Percentiles rank a stretch among this genome's conserved stretches.
Evolutionary conservation across 1,284 basidiomycete species (phyloP).

Genomic region (Ganoderma lucidum): DNA sequence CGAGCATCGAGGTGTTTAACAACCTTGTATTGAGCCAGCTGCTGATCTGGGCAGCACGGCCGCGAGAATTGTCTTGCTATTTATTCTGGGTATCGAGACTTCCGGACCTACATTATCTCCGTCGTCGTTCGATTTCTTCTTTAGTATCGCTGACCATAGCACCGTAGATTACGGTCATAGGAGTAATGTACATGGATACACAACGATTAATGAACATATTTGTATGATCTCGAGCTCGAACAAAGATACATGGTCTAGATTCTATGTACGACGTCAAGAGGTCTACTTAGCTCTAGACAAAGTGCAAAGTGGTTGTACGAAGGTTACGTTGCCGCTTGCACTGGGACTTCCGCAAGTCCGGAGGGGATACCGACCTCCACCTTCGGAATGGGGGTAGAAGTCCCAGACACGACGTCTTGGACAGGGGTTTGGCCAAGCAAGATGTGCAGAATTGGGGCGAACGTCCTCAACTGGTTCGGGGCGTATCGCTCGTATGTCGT

Average conservation of each 20-base stretch:
- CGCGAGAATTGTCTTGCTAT: no score
- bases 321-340: slow-evolving; percentile 12
- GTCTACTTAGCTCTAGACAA: neutral
- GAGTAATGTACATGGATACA: no score
- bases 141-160: no score
- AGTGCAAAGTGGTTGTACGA: neutral
- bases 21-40: no score
- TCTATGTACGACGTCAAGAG: neutral
- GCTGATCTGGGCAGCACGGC: no score
- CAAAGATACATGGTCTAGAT: neutral
- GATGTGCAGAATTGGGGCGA: slow-evolving; percentile 37
- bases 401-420: slow-evolving; percentile 29
- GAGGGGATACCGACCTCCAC: slow-evolving; percentile 32
- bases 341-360: slow-evolving; percentile 12
- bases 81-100: no score
- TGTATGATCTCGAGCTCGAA: neutral
- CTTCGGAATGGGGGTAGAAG: slow-evolving; percentile 32
- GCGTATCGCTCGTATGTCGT: slow-evolving; percentile 62
- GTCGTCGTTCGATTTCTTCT: no score
- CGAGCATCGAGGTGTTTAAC: neutral
- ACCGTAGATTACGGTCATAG: no score
- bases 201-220: no score
- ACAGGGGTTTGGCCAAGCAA: slow-evolving; percentile 29
- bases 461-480: slow-evolving; percentile 46
- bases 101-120: no score